phyloP scores from a whole-genome alignment of 371 early-diverging fungal genomes.

The Apophysomyces elegans region DNA sequence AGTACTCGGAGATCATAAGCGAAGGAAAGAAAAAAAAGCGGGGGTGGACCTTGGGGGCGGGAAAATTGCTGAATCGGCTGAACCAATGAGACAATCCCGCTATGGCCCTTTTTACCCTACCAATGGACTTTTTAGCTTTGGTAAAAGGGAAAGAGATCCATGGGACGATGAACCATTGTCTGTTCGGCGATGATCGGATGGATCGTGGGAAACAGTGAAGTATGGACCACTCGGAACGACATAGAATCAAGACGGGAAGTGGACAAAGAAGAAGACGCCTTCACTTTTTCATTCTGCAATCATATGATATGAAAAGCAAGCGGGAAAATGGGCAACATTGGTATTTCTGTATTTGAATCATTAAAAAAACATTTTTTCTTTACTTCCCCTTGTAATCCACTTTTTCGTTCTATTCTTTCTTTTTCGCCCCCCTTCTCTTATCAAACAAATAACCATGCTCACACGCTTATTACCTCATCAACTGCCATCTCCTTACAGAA shows the following conservation, averaged over 20 bases:
- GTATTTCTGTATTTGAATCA: conserved; percentile 9
- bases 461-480: conserved; percentile 15
- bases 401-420: conserved; percentile 8
- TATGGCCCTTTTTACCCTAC: background rate
- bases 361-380: conserved; percentile 3
- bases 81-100: background rate
- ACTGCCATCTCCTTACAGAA: background rate
- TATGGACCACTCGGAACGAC: too few species aligned
- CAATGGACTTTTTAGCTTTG: background rate
- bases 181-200: conserved; percentile 1
- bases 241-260: too few species aligned
- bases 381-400: conserved; percentile 7
- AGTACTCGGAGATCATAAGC: background rate
- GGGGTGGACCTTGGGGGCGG: background rate
- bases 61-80: background rate
- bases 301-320: background rate
- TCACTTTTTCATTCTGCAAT: background rate
- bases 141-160: background rate
- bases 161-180: background rate
- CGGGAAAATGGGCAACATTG: background rate
- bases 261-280: too few species aligned
- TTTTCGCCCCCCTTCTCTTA: conserved; percentile 7
- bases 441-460: conserved; percentile 2
- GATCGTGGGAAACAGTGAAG: background rate
- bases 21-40: background rate